Percentiles rank a stretch among this genome's conserved stretches.
Conservation (phyloP, 1,284 basidiomycete genomes). For the Leccinum proximum region DNA sequence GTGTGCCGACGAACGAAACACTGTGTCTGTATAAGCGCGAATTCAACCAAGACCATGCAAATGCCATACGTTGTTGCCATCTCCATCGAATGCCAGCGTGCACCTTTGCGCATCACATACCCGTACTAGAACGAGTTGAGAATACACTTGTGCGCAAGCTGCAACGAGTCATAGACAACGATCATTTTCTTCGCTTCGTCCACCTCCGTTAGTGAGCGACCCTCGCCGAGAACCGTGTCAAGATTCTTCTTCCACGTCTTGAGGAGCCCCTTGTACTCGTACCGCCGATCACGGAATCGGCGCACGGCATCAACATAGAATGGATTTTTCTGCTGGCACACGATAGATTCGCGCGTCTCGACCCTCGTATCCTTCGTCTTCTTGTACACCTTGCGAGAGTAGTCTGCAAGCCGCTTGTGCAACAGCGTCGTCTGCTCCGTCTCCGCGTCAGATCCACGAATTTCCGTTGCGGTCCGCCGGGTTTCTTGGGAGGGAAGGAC, state of each 20-base stretch:
- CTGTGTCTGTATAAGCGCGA: too few species aligned
- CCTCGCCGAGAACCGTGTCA: slow-evolving; percentile 68
- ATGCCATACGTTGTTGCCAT: slow-evolving; percentile 62
- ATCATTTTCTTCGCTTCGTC: slow-evolving; percentile 99
- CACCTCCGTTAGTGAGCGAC: slow-evolving; percentile 78
- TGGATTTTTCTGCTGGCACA: slow-evolving; percentile 98
- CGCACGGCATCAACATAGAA: slow-evolving; percentile 99
- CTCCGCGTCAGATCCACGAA: slow-evolving; percentile 81
- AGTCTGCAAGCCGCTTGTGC: slow-evolving; percentile 97
- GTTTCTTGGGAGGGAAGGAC: slow-evolving; percentile 81
- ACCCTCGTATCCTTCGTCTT: slow-evolving; percentile 99
- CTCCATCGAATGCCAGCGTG: slow-evolving; percentile 99
- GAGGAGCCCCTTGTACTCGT: slow-evolving; percentile 98
- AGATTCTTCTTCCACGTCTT: slow-evolving; percentile 99
- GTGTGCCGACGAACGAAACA: too few species aligned
- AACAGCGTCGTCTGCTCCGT: slow-evolving; percentile 90
- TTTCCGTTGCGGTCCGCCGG: slow-evolving; percentile 72
- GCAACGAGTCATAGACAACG: slow-evolving; percentile 99
- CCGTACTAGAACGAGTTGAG: slow-evolving; percentile 98
- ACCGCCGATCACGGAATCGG: slow-evolving; percentile 95
- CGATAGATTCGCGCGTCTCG: slow-evolving; percentile 92
- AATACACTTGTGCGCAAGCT: slow-evolving; percentile 99
- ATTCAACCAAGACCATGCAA: too few species aligned
- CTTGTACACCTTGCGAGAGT: slow-evolving; percentile 98
- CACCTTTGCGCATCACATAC: slow-evolving; percentile 99